Percentiles rank a stretch among this genome's conserved stretches.
Conservation (phyloP, 345 rosid genomes). For the Aegle marmelos region DNA sequence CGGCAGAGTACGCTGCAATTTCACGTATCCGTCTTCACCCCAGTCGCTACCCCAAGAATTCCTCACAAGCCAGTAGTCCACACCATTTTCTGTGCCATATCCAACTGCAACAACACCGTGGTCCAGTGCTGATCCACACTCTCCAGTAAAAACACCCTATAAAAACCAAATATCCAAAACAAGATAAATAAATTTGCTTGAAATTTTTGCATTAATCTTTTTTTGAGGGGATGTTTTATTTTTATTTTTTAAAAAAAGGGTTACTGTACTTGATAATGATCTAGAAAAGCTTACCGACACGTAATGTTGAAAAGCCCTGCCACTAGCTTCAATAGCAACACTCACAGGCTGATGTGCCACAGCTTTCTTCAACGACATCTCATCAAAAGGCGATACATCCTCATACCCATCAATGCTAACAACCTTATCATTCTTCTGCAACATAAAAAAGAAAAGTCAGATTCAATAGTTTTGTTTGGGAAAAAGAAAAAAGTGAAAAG, state of each 20-base stretch:
- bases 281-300: slow-evolving; percentile 47
- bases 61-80: slow-evolving; percentile 80
- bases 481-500: neutral
- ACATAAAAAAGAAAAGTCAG: neutral
- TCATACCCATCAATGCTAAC: slow-evolving; percentile 80
- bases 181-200: neutral
- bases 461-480: neutral
- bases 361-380: slow-evolving; percentile 64
- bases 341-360: slow-evolving; percentile 83
- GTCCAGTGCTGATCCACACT: slow-evolving; percentile 62
- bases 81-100: slow-evolving; percentile 75
- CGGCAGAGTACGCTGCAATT: slow-evolving; percentile 41
- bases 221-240: neutral
- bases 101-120: slow-evolving; percentile 84
- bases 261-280: neutral
- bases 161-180: neutral
- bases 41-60: slow-evolving; percentile 75
- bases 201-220: neutral
- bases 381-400: slow-evolving; percentile 61
- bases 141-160: slow-evolving; percentile 80
- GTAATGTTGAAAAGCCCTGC: slow-evolving; percentile 73
- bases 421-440: slow-evolving; percentile 66
- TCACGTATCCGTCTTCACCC: slow-evolving; percentile 69
- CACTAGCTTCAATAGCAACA: slow-evolving; percentile 95
- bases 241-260: neutral